These are phyloP conservation scores for Salix arbutifolia DNA, from an alignment of 345 rosid genomes.

Conservation along the genomic window DNA sequence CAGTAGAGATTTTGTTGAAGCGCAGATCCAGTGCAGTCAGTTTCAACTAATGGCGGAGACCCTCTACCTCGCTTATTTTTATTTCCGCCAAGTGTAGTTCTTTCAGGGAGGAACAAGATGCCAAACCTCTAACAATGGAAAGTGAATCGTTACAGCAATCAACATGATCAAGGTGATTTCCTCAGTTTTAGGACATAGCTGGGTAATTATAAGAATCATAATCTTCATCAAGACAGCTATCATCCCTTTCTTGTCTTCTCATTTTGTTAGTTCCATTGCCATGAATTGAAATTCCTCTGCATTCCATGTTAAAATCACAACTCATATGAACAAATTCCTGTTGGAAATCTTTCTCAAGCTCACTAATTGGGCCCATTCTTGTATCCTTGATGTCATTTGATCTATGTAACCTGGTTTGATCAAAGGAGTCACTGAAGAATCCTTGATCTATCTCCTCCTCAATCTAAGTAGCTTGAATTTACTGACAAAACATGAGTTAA, in stretches of 20 bases:
- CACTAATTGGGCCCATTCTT: conserved; percentile 27
- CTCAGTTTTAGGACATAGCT: conserved; percentile 10
- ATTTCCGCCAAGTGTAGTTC: conserved; percentile 93
- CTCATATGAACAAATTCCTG: conserved; percentile 44
- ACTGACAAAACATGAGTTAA: too few relatives aligned
- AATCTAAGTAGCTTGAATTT: too few relatives aligned
- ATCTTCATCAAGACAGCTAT: conserved; percentile 35
- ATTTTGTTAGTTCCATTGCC: conserved; percentile 27
- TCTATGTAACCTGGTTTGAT: not conserved
- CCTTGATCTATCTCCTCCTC: too few relatives aligned
- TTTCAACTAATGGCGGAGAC: conserved; percentile 76
- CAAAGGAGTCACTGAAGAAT: too few relatives aligned
- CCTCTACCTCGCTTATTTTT: conserved; percentile 90
- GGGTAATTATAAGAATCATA: conserved; percentile 51
- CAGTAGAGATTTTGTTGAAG: conserved; percentile 79
- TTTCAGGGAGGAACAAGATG: conserved; percentile 89
- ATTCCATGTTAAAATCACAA: conserved; percentile 39
- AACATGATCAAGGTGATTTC: not conserved
- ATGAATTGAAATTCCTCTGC: conserved; percentile 45
- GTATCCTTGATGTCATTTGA: conserved; percentile 35
- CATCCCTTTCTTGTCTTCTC: conserved; percentile 33
- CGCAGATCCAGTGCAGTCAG: conserved; percentile 79
- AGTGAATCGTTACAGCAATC: not conserved
- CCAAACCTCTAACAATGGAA: conserved; percentile 51
- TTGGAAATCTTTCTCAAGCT: conserved; percentile 27